These are phyloP conservation scores for Porosira glacialis DNA, from an alignment of 352 stramenopile genomes.

Conservation along the genomic window DNA sequence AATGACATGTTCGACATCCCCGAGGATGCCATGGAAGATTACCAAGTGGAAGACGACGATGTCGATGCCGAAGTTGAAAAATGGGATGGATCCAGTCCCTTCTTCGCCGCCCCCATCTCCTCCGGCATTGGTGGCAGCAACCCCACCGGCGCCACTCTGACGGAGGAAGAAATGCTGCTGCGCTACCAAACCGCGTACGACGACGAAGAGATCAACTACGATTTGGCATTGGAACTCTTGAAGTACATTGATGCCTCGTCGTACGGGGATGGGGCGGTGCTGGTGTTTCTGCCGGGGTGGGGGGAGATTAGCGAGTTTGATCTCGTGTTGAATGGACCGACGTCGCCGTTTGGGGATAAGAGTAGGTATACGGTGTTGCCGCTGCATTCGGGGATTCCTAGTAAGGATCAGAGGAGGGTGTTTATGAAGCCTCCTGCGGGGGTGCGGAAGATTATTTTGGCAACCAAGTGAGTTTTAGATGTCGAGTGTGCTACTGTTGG, in stretches of 20 bases:
- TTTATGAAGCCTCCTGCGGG: conserved; percentile 83
- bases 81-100: conserved; percentile 67
- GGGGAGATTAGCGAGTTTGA: not conserved
- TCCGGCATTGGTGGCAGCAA: too few species aligned
- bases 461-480: too few species aligned
- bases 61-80: conserved; percentile 46
- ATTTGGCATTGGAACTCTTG: conserved; percentile 61
- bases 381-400: conserved; percentile 75
- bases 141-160: conserved; percentile 59
- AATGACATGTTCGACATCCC: conserved; percentile 20
- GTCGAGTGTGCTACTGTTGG: too few species aligned
- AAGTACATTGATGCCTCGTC: too few species aligned
- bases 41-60: conserved; percentile 21
- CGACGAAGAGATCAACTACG: conserved; percentile 72
- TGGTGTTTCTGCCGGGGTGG: conserved; percentile 1
- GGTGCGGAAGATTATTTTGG: conserved; percentile 88
- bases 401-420: conserved; percentile 89
- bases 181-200: conserved; percentile 70
- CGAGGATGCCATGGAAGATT: conserved; percentile 37
- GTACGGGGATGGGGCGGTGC: too few species aligned
- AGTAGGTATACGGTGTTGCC: not conserved
- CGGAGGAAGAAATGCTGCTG: conserved; percentile 62
- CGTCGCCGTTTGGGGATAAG: too few species aligned
- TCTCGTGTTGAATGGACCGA: not conserved
- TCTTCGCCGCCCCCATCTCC: conserved; percentile 46